Evolutionary conservation across 164 flowering plant genomes (phyloP).

Genomic region (Vitis cinerea): DNA sequence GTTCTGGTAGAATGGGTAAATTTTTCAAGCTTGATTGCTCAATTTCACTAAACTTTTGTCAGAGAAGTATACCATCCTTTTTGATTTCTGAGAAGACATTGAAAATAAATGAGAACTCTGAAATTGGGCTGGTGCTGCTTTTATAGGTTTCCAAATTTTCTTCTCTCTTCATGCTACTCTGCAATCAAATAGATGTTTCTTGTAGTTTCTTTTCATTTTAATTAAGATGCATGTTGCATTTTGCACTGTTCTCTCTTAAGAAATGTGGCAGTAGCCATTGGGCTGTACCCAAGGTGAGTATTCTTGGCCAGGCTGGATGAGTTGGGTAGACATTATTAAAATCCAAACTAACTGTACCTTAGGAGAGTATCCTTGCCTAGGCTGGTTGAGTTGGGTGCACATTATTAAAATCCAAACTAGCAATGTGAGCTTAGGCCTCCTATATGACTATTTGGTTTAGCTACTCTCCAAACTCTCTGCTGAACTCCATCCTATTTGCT

Average conservation of each 20-base stretch:
- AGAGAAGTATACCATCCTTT: neutral
- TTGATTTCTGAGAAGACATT: neutral
- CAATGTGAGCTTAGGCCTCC: too few species aligned
- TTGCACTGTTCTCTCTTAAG: neutral
- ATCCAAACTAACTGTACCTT: too few species aligned
- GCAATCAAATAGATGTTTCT: neutral
- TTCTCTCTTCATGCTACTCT: neutral
- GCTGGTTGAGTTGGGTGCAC: too few species aligned
- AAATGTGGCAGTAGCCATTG: neutral
- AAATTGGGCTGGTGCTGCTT: neutral
- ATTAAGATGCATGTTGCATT: too few species aligned
- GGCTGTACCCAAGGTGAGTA: too few species aligned
- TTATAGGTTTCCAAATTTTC: neutral
- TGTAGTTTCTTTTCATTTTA: neutral
- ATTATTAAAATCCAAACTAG: too few species aligned
- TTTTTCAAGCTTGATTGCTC: constrained; percentile 4
- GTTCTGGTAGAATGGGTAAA: constrained; percentile 82
- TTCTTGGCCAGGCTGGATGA: too few species aligned
- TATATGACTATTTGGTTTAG: too few species aligned
- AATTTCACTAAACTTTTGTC: neutral
- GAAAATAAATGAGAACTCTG: neutral
- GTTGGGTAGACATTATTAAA: too few species aligned
- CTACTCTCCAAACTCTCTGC: too few species aligned
- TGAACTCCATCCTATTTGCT: too few species aligned
- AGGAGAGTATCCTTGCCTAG: too few species aligned